Percentiles rank a stretch among this genome's conserved stretches.
These are phyloP conservation scores for Boletus tomentosulus DNA, from an alignment of 768 basidiomycete species.

Conservation along the genomic window DNA sequence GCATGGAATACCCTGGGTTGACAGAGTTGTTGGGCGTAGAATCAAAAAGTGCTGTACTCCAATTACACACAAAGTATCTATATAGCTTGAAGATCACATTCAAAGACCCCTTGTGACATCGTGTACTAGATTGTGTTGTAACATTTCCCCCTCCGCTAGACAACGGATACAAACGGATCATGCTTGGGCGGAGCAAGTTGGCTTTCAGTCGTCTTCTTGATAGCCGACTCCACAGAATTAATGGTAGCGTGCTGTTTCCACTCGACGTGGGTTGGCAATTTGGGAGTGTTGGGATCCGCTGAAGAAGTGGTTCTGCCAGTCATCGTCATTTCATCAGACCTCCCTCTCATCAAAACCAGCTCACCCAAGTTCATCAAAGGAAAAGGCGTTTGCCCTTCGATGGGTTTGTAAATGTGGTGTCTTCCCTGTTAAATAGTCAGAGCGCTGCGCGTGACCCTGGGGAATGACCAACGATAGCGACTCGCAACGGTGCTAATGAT, in stretches of 20 bases:
- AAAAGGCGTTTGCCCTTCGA: conserved; percentile 8
- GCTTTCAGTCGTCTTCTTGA: conserved; percentile 5
- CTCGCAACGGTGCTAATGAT: conserved; percentile 16
- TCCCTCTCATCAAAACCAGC: background rate
- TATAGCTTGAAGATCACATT: background rate
- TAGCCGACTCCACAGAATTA: conserved; percentile 3
- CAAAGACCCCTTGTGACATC: background rate
- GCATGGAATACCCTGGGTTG: background rate
- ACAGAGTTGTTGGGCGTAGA: background rate
- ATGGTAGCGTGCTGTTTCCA: conserved; percentile 4
- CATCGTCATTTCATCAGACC: background rate
- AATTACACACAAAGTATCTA: background rate
- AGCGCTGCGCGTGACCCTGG: background rate
- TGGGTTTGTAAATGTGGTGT: conserved; percentile 4
- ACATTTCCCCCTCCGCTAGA: conserved; percentile 3
- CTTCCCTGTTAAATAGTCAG: conserved; percentile 15
- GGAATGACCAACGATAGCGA: conserved; percentile 15
- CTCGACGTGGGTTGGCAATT: conserved; percentile 17
- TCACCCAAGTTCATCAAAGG: conserved; percentile 20
- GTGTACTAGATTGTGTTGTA: background rate
- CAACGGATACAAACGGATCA: conserved; percentile 3
- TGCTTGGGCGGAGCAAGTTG: background rate
- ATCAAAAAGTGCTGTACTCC: conserved; percentile 14
- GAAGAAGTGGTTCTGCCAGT: conserved; percentile 9
- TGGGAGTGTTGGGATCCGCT: conserved; percentile 6